Conservation (phyloP, 441 rosid species). For the Eruca vesicaria region DNA sequence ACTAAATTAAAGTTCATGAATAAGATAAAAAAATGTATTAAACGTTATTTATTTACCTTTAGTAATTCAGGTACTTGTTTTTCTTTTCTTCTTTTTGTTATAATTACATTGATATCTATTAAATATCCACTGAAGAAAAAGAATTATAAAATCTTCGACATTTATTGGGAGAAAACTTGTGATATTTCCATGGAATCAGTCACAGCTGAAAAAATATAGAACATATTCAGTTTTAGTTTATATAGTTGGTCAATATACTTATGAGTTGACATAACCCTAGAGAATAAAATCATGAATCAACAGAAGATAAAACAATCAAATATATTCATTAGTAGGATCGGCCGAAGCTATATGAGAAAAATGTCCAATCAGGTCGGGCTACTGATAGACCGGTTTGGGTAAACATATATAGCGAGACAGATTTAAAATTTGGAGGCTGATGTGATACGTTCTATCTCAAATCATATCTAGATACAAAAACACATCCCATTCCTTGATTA, state of each 20-base stretch:
- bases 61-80: background rate
- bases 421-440: slow-evolving; percentile 3
- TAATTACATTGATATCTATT: background rate
- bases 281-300: slow-evolving; percentile 13
- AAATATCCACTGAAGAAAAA: background rate
- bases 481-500: background rate
- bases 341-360: slow-evolving; percentile 21
- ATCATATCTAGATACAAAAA: no score
- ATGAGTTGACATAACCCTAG: slow-evolving; percentile 19
- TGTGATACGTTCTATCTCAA: slow-evolving; percentile 12
- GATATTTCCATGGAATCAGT: slow-evolving; percentile 14
- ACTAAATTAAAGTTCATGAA: background rate
- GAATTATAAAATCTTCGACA: background rate
- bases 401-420: slow-evolving; percentile 30
- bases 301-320: background rate
- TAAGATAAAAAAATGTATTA: background rate
- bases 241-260: slow-evolving; percentile 9
- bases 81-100: background rate
- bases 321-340: slow-evolving; percentile 12
- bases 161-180: background rate
- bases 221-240: background rate
- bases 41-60: background rate
- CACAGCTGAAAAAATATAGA: no score
- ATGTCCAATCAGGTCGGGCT: slow-evolving; percentile 39
- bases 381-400: slow-evolving; percentile 29